A percentile compares a stretch with the other conserved stretches of the same genome.
Conservation (phyloP, 768 basidiomycete genomes). For the Amanita thiersii region DNA sequence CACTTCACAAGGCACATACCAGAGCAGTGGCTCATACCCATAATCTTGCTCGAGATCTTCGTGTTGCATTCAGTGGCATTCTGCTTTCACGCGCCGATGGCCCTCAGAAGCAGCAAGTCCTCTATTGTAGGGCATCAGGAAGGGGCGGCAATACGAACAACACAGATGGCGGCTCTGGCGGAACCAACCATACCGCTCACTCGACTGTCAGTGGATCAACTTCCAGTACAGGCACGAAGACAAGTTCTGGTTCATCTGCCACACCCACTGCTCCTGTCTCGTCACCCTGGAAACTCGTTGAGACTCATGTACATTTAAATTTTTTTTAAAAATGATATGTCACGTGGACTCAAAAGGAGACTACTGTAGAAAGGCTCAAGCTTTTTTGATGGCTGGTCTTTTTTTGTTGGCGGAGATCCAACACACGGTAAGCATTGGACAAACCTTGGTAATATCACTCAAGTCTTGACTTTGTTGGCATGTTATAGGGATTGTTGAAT, state of each 20-base stretch:
- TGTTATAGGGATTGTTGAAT: slow-evolving; percentile 42
- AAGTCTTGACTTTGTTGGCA: neutral
- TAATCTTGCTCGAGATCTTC: slow-evolving; percentile 60
- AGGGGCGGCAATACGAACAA: slow-evolving; percentile 19
- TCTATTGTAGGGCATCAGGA: slow-evolving; percentile 34
- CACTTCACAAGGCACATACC: slow-evolving; percentile 40
- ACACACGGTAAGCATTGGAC: slow-evolving; percentile 54
- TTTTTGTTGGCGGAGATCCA: slow-evolving; percentile 63
- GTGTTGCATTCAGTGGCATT: slow-evolving; percentile 51
- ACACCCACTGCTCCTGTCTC: slow-evolving; percentile 19
- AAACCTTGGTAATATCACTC: neutral
- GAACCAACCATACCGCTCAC: slow-evolving; percentile 14
- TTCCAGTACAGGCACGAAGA: slow-evolving; percentile 13
- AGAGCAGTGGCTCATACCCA: slow-evolving; percentile 51
- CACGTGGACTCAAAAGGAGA: slow-evolving; percentile 1
- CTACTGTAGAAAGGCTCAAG: slow-evolving; percentile 43
- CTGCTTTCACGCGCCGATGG: slow-evolving; percentile 32
- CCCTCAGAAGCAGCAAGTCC: slow-evolving; percentile 18
- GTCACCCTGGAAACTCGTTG: slow-evolving; percentile 52
- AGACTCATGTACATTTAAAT: slow-evolving; percentile 42
- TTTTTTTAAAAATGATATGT: slow-evolving; percentile 10
- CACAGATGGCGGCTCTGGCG: slow-evolving; percentile 12
- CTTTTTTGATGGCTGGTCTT: slow-evolving; percentile 83
- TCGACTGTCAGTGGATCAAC: slow-evolving; percentile 6
- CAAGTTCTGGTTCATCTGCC: slow-evolving; percentile 14